Evolutionary conservation across 164 flowering plant genomes (phyloP).

Genomic region (Echeveria elegans): DNA sequence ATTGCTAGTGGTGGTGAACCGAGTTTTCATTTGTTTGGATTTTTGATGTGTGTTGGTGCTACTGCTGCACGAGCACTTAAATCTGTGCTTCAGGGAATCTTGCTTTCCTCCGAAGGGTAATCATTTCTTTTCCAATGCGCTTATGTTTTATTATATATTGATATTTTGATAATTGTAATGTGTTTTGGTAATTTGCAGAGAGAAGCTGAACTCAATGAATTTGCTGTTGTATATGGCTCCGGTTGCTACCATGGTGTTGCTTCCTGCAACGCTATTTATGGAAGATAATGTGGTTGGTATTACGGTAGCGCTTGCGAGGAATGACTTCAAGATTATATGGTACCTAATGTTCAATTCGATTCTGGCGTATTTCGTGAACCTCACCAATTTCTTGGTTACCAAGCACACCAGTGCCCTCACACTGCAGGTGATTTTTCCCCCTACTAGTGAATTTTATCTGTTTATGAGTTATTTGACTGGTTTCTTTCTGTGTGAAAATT

Average conservation of each 20-base stretch:
- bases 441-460: background rate
- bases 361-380: background rate
- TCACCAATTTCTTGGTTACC: background rate
- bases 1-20: background rate
- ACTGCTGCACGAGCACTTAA: background rate
- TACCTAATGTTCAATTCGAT: background rate
- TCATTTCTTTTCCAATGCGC: background rate
- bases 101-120: background rate
- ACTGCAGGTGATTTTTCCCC: background rate
- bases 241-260: background rate
- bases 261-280: background rate
- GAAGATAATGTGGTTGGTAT: background rate
- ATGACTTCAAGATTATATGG: background rate
- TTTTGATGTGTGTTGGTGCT: background rate
- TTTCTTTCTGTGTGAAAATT: background rate
- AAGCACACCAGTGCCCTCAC: constrained; percentile 1
- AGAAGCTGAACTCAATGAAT: background rate
- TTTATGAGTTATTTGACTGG: too few relatives aligned
- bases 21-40: background rate
- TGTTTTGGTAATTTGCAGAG: background rate
- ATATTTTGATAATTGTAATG: too few relatives aligned
- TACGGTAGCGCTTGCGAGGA: background rate
- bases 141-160: too few relatives aligned
- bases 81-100: background rate
- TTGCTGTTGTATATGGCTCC: background rate